A percentile compares a stretch with the other conserved stretches of the same genome.
phyloP scores from a whole-genome alignment of 2,329 filamentous ascomycete species.

The Ophiostoma sp. region DNA sequence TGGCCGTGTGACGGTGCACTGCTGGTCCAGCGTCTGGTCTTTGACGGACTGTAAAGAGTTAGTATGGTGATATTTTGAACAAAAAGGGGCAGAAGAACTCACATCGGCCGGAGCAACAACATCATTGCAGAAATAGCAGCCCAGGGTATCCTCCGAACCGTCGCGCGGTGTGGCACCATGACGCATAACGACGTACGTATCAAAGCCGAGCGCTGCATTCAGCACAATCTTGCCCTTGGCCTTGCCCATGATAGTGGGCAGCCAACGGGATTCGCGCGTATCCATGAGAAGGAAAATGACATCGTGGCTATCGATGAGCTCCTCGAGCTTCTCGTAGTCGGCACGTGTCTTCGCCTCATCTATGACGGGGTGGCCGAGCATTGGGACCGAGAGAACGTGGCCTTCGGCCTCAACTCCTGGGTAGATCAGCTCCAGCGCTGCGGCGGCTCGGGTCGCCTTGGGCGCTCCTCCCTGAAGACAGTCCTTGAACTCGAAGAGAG shows the following conservation, averaged over 20 bases:
- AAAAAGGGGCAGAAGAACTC: slow-evolving; percentile 49
- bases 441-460: slow-evolving; percentile 80
- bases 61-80: not conserved
- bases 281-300: slow-evolving; percentile 97
- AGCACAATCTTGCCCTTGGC: slow-evolving; percentile 90
- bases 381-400: slow-evolving; percentile 82
- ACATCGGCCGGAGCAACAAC: slow-evolving; percentile 93
- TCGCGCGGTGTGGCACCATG: slow-evolving; percentile 69
- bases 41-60: slow-evolving; percentile 69
- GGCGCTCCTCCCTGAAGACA: slow-evolving; percentile 80
- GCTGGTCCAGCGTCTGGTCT: slow-evolving; percentile 93
- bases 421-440: slow-evolving; percentile 81
- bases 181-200: slow-evolving; percentile 96
- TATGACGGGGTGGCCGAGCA: slow-evolving; percentile 86
- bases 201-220: slow-evolving; percentile 94
- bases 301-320: slow-evolving; percentile 81
- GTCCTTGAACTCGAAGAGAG: slow-evolving; percentile 86
- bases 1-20: slow-evolving; percentile 94
- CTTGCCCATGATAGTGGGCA: slow-evolving; percentile 95
- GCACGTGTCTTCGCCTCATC: slow-evolving; percentile 68
- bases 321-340: slow-evolving; percentile 74
- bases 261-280: slow-evolving; percentile 88
- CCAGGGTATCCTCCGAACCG: slow-evolving; percentile 66
- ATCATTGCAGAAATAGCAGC: slow-evolving; percentile 98
- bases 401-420: slow-evolving; percentile 83